These are phyloP conservation scores for Vaccinium vitisidaea DNA, from an alignment of 148 eudicot genomes.

Conservation along the genomic window DNA sequence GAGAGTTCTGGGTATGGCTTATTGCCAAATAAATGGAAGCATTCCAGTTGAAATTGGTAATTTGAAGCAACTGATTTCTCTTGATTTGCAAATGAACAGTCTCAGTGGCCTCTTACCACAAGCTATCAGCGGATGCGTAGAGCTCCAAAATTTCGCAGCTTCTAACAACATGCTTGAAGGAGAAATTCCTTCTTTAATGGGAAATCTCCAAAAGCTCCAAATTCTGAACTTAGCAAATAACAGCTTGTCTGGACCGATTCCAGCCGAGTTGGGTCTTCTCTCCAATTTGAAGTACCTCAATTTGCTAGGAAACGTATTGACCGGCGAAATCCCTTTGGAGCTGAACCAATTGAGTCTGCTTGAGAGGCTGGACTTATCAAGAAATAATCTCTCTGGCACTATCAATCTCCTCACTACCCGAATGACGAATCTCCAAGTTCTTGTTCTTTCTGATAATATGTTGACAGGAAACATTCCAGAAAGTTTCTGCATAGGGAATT, in stretches of 20 bases:
- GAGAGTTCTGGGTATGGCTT: slow-evolving; percentile 56
- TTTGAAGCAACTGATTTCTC: slow-evolving; percentile 51
- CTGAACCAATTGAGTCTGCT: slow-evolving; percentile 51
- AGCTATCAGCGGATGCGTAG: slow-evolving; percentile 46
- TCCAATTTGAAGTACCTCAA: slow-evolving; percentile 60
- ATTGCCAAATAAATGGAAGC: slow-evolving; percentile 73
- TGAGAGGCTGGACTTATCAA: slow-evolving; percentile 58
- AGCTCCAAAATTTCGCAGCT: slow-evolving; percentile 69
- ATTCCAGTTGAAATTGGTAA: slow-evolving; percentile 67
- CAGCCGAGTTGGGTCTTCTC: slow-evolving; percentile 46
- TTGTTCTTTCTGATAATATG: slow-evolving; percentile 54
- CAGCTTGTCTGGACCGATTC: slow-evolving; percentile 60
- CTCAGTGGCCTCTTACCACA: slow-evolving; percentile 55
- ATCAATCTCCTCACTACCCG: slow-evolving; percentile 38
- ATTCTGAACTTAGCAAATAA: slow-evolving; percentile 79
- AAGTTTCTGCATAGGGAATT: slow-evolving; percentile 43
- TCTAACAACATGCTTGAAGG: slow-evolving; percentile 74
- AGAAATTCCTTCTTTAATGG: slow-evolving; percentile 58
- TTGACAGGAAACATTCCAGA: slow-evolving; percentile 45
- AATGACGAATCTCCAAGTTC: slow-evolving; percentile 50
- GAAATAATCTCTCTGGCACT: slow-evolving; percentile 62
- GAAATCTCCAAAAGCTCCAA: slow-evolving; percentile 46
- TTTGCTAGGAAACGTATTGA: slow-evolving; percentile 62
- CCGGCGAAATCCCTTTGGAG: slow-evolving; percentile 58
- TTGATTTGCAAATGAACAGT: slow-evolving; percentile 69